These are phyloP conservation scores for Eucalyptus coolabah DNA, from an alignment of 345 rosid genomes.

Conservation along the genomic window DNA sequence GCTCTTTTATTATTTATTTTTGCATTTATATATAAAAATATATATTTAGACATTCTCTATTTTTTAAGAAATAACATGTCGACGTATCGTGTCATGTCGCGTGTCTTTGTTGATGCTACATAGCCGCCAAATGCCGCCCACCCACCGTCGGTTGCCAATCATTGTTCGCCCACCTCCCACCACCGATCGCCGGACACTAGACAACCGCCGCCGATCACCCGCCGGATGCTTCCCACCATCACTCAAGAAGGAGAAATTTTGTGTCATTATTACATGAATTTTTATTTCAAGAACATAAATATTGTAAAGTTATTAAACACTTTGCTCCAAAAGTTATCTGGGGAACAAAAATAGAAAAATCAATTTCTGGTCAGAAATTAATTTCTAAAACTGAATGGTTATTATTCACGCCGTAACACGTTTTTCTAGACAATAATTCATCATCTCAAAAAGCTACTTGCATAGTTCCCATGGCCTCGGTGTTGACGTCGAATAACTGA, in stretches of 20 bases:
- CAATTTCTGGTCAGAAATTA: fast-evolving
- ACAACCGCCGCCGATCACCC: fast-evolving
- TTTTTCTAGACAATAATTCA: not conserved
- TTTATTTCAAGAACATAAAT: no score
- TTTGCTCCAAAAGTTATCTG: fast-evolving
- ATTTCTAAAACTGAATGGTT: fast-evolving
- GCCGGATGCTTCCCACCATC: fast-evolving
- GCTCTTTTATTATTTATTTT: no score
- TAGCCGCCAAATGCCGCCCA: fast-evolving
- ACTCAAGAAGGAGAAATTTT: fast-evolving
- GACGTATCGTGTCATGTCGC: fast-evolving
- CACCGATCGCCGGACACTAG: fast-evolving
- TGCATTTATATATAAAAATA: no score
- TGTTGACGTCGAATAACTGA: not conserved
- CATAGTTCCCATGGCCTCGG: not conserved
- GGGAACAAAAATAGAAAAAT: no score
- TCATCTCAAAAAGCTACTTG: not conserved
- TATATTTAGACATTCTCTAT: fast-evolving
- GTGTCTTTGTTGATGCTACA: fast-evolving
- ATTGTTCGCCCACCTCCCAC: fast-evolving
- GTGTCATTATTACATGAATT: no score
- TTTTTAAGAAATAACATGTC: no score
- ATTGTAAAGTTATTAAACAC: no score
- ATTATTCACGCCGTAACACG: fast-evolving
- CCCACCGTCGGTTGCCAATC: fast-evolving